These are phyloP conservation scores for Vicia sativa DNA, from an alignment of 306 rosid genomes.

Conservation along the genomic window DNA sequence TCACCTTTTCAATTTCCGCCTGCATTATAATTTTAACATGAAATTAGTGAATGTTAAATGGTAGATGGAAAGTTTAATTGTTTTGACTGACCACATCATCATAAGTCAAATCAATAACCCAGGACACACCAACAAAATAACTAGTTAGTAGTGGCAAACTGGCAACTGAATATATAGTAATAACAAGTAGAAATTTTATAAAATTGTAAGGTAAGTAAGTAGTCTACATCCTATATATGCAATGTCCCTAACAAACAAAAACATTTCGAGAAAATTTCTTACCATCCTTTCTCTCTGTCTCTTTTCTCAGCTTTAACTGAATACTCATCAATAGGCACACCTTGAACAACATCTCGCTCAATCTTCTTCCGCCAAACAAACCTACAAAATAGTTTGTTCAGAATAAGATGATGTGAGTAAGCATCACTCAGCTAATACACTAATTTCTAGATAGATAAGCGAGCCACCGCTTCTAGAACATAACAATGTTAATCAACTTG, in stretches of 20 bases:
- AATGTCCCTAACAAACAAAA: background rate
- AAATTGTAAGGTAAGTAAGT: background rate
- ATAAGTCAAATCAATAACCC: background rate
- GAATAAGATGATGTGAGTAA: background rate
- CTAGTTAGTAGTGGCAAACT: background rate
- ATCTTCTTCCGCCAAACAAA: conserved; percentile 98
- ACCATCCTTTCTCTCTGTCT: conserved; percentile 89
- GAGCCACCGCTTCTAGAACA: background rate
- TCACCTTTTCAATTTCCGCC: conserved; percentile 97
- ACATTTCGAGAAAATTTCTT: conserved; percentile 8
- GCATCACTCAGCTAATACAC: background rate
- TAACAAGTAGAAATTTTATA: background rate
- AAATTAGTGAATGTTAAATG: conserved; percentile 3
- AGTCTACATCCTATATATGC: background rate
- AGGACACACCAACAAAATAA: background rate
- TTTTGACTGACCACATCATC: background rate
- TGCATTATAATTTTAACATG: conserved; percentile 45
- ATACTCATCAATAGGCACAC: conserved; percentile 63
- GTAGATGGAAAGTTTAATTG: background rate
- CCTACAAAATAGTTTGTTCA: conserved; percentile 49
- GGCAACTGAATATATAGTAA: background rate
- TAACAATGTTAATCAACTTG: background rate
- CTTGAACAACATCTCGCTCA: conserved; percentile 82
- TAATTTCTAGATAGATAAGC: background rate
- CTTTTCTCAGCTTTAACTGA: conserved; percentile 78